phyloP scores from a whole-genome alignment of 78 protist genomes.

The Diacronema lutheri region DNA sequence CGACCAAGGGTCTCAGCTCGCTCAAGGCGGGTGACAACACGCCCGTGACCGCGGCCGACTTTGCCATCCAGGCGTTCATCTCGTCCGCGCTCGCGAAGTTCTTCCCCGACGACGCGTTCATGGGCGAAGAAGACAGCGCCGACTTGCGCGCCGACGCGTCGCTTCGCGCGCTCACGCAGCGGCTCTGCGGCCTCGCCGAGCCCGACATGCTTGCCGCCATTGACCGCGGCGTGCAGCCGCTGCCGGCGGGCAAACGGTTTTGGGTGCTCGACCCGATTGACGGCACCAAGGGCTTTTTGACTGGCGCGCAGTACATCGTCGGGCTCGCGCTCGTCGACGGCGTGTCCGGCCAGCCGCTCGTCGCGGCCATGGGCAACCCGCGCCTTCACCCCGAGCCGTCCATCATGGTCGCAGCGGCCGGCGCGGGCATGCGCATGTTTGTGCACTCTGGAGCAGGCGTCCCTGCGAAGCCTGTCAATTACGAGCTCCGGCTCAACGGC shows the following conservation, averaged over 20 bases:
- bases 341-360: background rate
- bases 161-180: background rate
- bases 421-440: too few species aligned
- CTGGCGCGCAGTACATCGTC: background rate
- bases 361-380: background rate
- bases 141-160: background rate
- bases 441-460: too few species aligned
- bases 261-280: slow-evolving; percentile 16
- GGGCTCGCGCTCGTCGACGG: background rate
- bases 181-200: background rate
- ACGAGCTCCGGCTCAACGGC: too few species aligned
- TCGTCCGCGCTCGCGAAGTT: background rate
- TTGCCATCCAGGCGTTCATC: background rate
- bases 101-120: slow-evolving; percentile 14
- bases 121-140: slow-evolving; percentile 10
- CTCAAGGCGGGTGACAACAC: background rate
- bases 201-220: background rate
- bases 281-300: slow-evolving; percentile 20
- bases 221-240: background rate
- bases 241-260: background rate
- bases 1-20: background rate
- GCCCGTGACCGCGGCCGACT: slow-evolving; percentile 26
- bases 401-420: background rate
- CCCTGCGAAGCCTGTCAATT: too few species aligned
- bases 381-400: background rate